These are phyloP conservation scores for Plantago lanceolata DNA, from an alignment of 305 asterid genomes.

Conservation along the genomic window DNA sequence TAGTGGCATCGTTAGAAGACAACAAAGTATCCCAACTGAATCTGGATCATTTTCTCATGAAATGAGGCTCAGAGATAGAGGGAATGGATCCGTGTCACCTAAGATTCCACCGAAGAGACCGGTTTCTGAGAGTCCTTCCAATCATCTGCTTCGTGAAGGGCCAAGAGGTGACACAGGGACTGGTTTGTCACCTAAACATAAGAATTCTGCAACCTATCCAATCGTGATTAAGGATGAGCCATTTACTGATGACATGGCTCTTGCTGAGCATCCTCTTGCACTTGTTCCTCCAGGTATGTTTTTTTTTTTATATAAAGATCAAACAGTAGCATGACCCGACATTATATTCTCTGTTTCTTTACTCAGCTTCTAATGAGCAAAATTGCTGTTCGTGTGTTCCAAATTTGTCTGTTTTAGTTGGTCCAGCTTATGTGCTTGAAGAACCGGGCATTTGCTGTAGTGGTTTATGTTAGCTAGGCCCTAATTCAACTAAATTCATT, in stretches of 20 bases:
- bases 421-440: background rate
- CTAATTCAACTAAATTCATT: background rate
- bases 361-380: conserved; percentile 2
- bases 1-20: conserved; percentile 24
- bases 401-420: conserved; percentile 17
- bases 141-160: conserved; percentile 32
- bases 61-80: conserved; percentile 37
- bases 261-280: conserved; percentile 38
- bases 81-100: conserved; percentile 35
- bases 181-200: conserved; percentile 29
- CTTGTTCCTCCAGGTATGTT: conserved; percentile 51
- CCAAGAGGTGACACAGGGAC: conserved; percentile 29
- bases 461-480: background rate
- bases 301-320: conserved; percentile 11
- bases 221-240: conserved; percentile 71
- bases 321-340: conserved; percentile 8
- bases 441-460: background rate
- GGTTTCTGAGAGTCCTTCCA: conserved; percentile 31
- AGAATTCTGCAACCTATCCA: conserved; percentile 30
- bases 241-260: conserved; percentile 44
- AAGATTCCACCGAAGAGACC: conserved; percentile 32
- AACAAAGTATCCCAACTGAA: conserved; percentile 23
- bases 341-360: conserved; percentile 23
- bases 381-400: conserved; percentile 14
- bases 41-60: conserved; percentile 36